Conservation (phyloP, 768 basidiomycete species). For the Nevesoporus exiguus region DNA sequence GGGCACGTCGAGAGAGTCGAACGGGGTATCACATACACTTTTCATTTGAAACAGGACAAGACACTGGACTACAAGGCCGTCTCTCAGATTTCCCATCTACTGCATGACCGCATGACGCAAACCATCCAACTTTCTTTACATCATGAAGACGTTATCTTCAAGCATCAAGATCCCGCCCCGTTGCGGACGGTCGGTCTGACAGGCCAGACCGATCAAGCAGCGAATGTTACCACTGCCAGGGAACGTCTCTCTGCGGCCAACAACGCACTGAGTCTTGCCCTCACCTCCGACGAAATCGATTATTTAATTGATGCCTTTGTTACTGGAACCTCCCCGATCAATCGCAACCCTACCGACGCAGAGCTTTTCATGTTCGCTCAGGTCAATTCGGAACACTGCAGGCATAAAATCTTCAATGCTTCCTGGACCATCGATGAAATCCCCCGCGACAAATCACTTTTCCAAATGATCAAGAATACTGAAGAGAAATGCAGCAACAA, state of each 20-base stretch:
- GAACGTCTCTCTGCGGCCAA: constrained; percentile 75
- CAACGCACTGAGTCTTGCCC: constrained; percentile 81
- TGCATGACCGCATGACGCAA: constrained; percentile 99
- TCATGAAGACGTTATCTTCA: constrained; percentile 52
- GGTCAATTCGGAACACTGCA: constrained; percentile 99
- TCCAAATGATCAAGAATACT: constrained; percentile 97
- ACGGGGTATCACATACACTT: constrained; percentile 70
- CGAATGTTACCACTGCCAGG: constrained; percentile 42
- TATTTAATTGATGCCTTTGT: constrained; percentile 90
- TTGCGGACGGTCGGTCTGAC: constrained; percentile 69
- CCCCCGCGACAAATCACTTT: constrained; percentile 67
- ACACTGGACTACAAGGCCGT: constrained; percentile 47
- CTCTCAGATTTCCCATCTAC: constrained; percentile 55
- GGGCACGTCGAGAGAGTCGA: constrained; percentile 76
- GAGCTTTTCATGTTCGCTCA: constrained; percentile 99
- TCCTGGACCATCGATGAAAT: constrained; percentile 86
- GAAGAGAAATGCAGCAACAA: constrained; percentile 71
- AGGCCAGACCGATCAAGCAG: constrained; percentile 19
- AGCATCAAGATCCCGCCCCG: constrained; percentile 59
- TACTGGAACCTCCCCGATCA: constrained; percentile 60
- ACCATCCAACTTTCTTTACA: constrained; percentile 59
- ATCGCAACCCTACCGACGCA: constrained; percentile 90
- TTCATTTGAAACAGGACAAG: constrained; percentile 45
- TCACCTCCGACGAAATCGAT: constrained; percentile 84
- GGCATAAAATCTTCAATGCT: constrained; percentile 99